Base-by-base conservation (phyloP, 2,329 filamentous ascomycete species). In the Parastagonospora nodorum region DNA sequence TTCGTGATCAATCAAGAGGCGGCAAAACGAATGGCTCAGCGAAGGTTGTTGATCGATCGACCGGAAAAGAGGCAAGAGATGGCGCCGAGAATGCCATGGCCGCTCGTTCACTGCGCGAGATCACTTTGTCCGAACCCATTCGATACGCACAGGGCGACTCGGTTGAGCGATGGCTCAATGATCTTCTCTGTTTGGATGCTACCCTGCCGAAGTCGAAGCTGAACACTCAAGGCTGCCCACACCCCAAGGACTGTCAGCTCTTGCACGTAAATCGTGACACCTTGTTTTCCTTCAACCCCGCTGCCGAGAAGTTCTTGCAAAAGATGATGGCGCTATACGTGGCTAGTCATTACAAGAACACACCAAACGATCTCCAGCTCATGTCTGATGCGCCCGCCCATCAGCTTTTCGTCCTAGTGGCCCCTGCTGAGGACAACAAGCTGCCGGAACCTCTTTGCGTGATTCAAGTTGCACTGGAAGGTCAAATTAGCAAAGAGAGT, bases 261-360 rank as follows among this genome's bases (percentile, higher is more conserved):
- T 83, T 97, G 50, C 88, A 92, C 63, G 92, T 99, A 65, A 99
- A 97, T 77, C 88, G 94, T 48, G 94, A 99, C 76, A 97, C 93
- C 8, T 84, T 99, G 11, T 99, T 99, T 78, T 97, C 93, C 10
- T 99, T 95, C 80, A 94, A 99, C 67, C 91, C 92, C 2, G 91
- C 97, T 15, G 95, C 94, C 2, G 94, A 99, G 73, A 94, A 92
- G 69, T 97, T 99, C 77, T 78, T 99, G 48, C 94, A 99, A 72
- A 92, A 96, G 66, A 97, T 99, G 91, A 93, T 99, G 76, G 92
- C 92, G 1, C 83, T 99, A 2, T 99, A 97, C 65, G 95, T 99
- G 27, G 92, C 94, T 27, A 96, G 91, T 63, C 92, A 96, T 74
- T 97, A 99, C 81, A 97, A 97, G 76, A 99, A 99, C 76, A 91